Evolutionary conservation across 2,329 filamentous ascomycete genomes (phyloP).

Genomic region (Colletotrichum gigasporum): DNA sequence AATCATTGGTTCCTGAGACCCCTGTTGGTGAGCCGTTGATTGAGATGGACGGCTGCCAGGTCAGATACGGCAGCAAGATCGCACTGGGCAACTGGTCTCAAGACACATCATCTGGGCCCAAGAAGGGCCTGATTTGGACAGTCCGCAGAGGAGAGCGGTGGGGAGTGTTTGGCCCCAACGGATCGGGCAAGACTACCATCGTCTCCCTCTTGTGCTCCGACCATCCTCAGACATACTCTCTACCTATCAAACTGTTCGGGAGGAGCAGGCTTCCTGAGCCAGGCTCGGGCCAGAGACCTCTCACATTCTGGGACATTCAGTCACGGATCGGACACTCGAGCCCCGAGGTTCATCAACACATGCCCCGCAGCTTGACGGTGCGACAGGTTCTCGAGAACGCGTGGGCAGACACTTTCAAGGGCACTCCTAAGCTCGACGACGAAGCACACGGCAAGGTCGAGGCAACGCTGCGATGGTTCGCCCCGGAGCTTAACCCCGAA

Average conservation of each 20-base stretch:
- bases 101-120: slow-evolving; percentile 56
- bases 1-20: slow-evolving; percentile 4
- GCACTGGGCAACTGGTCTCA: slow-evolving; percentile 86
- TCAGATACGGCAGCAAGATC: slow-evolving; percentile 80
- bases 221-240: slow-evolving; percentile 92
- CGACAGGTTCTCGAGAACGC: slow-evolving; percentile 83
- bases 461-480: slow-evolving; percentile 79
- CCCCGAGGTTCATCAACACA: slow-evolving; percentile 93
- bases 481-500: slow-evolving; percentile 75
- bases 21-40: slow-evolving; percentile 74
- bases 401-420: slow-evolving; percentile 88
- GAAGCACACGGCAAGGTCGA: slow-evolving; percentile 70
- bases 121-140: slow-evolving; percentile 80
- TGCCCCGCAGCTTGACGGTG: slow-evolving; percentile 80
- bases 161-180: slow-evolving; percentile 94
- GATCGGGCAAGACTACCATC: slow-evolving; percentile 94
- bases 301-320: slow-evolving; percentile 95
- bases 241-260: slow-evolving; percentile 88
- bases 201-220: slow-evolving; percentile 94
- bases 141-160: slow-evolving; percentile 86
- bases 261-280: slow-evolving; percentile 80
- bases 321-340: slow-evolving; percentile 90
- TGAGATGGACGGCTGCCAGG: slow-evolving; percentile 86
- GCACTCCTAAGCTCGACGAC: slow-evolving; percentile 70
- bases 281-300: slow-evolving; percentile 71